Evolutionary conservation across 441 rosid genomes (phyloP), one percentile per base, ranked within the genome.

Genomic region (Adansonia gregorii): DNA sequence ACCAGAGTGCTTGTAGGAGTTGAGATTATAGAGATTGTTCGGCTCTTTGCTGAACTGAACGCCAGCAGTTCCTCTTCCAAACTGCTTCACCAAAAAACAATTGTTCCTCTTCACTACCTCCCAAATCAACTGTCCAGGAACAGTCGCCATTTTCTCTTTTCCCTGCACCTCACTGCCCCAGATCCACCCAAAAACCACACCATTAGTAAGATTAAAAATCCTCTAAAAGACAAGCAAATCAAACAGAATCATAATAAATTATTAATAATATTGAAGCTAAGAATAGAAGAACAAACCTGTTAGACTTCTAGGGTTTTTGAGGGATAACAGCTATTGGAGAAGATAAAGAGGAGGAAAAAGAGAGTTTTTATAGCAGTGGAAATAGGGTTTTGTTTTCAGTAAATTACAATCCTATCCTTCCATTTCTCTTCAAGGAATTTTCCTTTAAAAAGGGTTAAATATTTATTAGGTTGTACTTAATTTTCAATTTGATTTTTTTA

Each of bases 1-100:
- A 89, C 93, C 93, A 46, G 95, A 91, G 87, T 91, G 88, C 60
- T 91, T 89, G 92, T 86, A 91, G 49, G 91, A 87, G 86, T 91
- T 88, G 74, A 87, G 83, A 76, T 91, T 91, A 88, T 78, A 87
- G 74, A 87, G 93, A 74, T 91, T 87, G 86, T 89, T 91, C 43
- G 66, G 79, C 84, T 91, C 95, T 67, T 87, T 91, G 88, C 95
- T 89, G 83, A 89, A 89, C 81, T 78, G 90, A 24, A 91, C 86
- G 45, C 86, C 78, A 2, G 88, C 87, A 76, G 74, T 85, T 22
- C 93, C 92, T 41, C 84, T 81, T 6, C 95, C 92, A 75, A 89
- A 91, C 83, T 88, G 89, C 76, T 89, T 89, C 48, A 91, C 92
- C 74, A 91, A 72, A 78, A 88, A 91, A 61, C 80, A 91, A 84